Evolutionary conservation across 2,329 filamentous ascomycete species (phyloP).

Genomic region (Westerdykella aurantiaca): DNA sequence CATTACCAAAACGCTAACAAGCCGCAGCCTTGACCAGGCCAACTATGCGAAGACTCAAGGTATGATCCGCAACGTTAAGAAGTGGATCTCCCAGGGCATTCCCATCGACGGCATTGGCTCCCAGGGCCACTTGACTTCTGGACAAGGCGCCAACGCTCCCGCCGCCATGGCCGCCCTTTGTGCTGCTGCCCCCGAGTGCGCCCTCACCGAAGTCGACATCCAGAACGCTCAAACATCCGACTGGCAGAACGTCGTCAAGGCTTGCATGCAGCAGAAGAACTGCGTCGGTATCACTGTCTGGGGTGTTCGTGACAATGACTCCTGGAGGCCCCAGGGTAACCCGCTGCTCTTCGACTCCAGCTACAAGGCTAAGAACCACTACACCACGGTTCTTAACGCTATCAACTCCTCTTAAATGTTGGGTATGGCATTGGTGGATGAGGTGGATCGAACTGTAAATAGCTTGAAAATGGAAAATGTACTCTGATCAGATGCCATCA

Average conservation of each 20-base stretch:
- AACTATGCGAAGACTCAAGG: conserved; percentile 50
- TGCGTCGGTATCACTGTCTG: conserved; percentile 66
- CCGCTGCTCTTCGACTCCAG: conserved; percentile 43
- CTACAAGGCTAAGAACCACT: conserved; percentile 42
- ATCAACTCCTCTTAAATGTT: not conserved
- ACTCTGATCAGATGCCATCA: too few species aligned
- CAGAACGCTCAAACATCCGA: conserved; percentile 52
- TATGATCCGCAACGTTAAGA: conserved; percentile 54
- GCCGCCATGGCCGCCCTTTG: conserved; percentile 51
- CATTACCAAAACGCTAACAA: not conserved
- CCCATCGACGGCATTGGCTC: conserved; percentile 59
- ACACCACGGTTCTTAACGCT: conserved; percentile 29
- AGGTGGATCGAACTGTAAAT: not conserved
- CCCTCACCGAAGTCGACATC: conserved; percentile 66
- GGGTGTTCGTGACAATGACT: conserved; percentile 45
- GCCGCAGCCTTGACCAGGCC: conserved; percentile 53
- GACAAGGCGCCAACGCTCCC: conserved; percentile 40
- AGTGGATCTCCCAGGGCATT: conserved; percentile 55
- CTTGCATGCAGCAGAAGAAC: conserved; percentile 55
- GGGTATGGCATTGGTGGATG: not conserved
- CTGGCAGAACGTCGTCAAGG: conserved; percentile 52
- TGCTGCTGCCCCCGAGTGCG: conserved; percentile 52
- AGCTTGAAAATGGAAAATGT: too few species aligned
- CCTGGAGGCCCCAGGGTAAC: conserved; percentile 40
- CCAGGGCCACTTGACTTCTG: conserved; percentile 48